These are phyloP conservation scores for Trametes gibbosa DNA, from an alignment of 768 basidiomycete genomes.

Conservation along the genomic window DNA sequence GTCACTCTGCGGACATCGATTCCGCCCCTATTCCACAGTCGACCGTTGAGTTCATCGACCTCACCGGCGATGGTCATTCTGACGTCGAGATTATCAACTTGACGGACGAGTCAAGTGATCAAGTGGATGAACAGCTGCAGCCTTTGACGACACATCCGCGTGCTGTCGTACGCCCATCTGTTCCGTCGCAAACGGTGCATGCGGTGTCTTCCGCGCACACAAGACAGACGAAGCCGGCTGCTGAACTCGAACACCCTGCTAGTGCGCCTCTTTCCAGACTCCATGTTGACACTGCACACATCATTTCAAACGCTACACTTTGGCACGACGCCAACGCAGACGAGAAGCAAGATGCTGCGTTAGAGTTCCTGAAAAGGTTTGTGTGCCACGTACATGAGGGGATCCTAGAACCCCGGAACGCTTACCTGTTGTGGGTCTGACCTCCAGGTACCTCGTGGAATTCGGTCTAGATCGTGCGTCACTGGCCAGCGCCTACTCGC, in stretches of 20 bases:
- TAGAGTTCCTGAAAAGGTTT: constrained; percentile 14
- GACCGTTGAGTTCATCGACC: not conserved
- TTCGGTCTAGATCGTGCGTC: constrained; percentile 22
- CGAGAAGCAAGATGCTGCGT: constrained; percentile 6
- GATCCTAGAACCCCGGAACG: not conserved
- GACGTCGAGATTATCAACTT: constrained; percentile 13
- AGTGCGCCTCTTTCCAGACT: too few species aligned
- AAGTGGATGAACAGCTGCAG: not conserved
- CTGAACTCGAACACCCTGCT: not conserved
- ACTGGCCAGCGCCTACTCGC: constrained; percentile 25
- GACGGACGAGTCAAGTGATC: not conserved
- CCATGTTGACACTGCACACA: not conserved
- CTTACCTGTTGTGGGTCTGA: not conserved
- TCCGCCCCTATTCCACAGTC: not conserved
- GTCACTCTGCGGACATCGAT: not conserved
- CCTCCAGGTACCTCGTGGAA: constrained; percentile 18
- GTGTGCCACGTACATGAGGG: not conserved
- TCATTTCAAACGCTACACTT: too few species aligned
- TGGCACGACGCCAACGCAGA: not conserved
- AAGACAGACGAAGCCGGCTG: too few species aligned
- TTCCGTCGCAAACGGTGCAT: not conserved
- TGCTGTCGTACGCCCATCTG: not conserved
- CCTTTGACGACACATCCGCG: not conserved
- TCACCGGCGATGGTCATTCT: not conserved
- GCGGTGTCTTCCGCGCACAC: too few species aligned